Conservation (phyloP, 495 filamentous ascomycete species). For the Lentithecium fluviatile region DNA sequence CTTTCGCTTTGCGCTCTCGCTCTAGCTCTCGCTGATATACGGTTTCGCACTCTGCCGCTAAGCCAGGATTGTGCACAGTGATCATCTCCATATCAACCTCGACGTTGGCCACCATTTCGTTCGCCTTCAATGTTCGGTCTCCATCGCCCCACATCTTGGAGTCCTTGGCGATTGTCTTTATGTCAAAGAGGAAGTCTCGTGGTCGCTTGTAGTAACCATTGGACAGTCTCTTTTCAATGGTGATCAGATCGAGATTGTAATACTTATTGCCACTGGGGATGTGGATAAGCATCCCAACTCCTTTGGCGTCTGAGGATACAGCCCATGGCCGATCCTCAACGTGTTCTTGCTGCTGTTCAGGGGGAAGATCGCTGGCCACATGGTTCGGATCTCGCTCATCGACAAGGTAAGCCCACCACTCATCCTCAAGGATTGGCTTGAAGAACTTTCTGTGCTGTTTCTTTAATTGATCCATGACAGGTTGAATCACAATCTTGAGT, state of each 20-base stretch:
- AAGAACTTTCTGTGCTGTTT: slow-evolving; percentile 80
- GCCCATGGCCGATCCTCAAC: slow-evolving; percentile 67
- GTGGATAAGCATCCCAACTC: slow-evolving; percentile 67
- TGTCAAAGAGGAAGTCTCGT: slow-evolving; percentile 81
- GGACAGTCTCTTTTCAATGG: slow-evolving; percentile 88
- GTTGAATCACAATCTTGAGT: slow-evolving; percentile 82
- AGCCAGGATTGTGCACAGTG: slow-evolving; percentile 59
- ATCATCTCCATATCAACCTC: slow-evolving; percentile 82
- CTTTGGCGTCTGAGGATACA: slow-evolving; percentile 69
- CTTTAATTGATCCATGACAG: slow-evolving; percentile 93
- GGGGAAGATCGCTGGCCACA: slow-evolving; percentile 70
- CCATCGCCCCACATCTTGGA: slow-evolving; percentile 69
- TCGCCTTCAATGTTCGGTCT: slow-evolving; percentile 76
- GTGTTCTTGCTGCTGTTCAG: slow-evolving; percentile 54
- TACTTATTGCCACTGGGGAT: slow-evolving; percentile 74
- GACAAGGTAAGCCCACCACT: slow-evolving; percentile 71
- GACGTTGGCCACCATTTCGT: slow-evolving; percentile 85
- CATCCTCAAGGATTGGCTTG: slow-evolving; percentile 70
- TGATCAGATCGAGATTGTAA: slow-evolving; percentile 91
- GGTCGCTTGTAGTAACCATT: slow-evolving; percentile 94
- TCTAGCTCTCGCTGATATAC: slow-evolving; percentile 70
- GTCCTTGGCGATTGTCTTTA: slow-evolving; percentile 79
- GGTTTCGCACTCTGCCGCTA: slow-evolving; percentile 67
- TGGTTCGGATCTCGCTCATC: slow-evolving; percentile 79
- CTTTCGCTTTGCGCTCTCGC: slow-evolving; percentile 45